A percentile compares a stretch with the other conserved stretches of the same genome.
Evolutionary conservation across 495 filamentous ascomycete species (phyloP).

Genomic region (Chaetomidium leptoderma): DNA sequence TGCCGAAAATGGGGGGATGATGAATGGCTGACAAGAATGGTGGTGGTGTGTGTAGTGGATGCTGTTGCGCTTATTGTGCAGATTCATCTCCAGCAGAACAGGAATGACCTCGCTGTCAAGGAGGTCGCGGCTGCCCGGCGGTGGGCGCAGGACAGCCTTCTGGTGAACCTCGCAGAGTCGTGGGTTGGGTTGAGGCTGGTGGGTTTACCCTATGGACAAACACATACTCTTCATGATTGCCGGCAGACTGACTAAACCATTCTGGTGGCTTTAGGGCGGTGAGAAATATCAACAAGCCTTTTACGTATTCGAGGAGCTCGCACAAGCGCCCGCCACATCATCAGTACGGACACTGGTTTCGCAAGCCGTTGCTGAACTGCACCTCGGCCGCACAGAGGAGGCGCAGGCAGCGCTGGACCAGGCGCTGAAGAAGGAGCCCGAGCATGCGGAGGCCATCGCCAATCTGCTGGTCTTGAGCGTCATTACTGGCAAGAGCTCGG

Average conservation of each 20-base stretch:
- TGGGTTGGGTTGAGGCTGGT: slow-evolving; percentile 91
- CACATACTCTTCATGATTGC: neutral
- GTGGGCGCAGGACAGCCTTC: slow-evolving; percentile 91
- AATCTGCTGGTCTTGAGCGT: slow-evolving; percentile 76
- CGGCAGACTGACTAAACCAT: neutral
- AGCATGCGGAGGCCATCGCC: slow-evolving; percentile 68
- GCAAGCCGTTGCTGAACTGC: slow-evolving; percentile 88
- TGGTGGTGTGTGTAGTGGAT: slow-evolving; percentile 40
- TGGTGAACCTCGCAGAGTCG: slow-evolving; percentile 91
- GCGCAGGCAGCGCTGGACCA: slow-evolving; percentile 80
- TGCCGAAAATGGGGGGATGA: neutral
- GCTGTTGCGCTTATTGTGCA: slow-evolving; percentile 75
- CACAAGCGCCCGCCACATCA: slow-evolving; percentile 71
- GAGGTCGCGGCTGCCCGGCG: slow-evolving; percentile 84
- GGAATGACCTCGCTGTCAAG: slow-evolving; percentile 82
- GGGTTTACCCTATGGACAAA: slow-evolving; percentile 33
- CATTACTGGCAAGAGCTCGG: slow-evolving; percentile 63
- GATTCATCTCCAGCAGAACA: slow-evolving; percentile 87
- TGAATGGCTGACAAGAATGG: slow-evolving; percentile 6
- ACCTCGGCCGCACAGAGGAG: slow-evolving; percentile 83
- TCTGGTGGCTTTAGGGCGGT: slow-evolving; percentile 60
- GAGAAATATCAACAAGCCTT: slow-evolving; percentile 96
- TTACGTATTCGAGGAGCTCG: slow-evolving; percentile 97
- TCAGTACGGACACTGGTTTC: slow-evolving; percentile 66
- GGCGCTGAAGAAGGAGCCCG: slow-evolving; percentile 68